phyloP scores from a whole-genome alignment of 2,329 filamentous ascomycete genomes.

The Colletotrichum phormii region DNA sequence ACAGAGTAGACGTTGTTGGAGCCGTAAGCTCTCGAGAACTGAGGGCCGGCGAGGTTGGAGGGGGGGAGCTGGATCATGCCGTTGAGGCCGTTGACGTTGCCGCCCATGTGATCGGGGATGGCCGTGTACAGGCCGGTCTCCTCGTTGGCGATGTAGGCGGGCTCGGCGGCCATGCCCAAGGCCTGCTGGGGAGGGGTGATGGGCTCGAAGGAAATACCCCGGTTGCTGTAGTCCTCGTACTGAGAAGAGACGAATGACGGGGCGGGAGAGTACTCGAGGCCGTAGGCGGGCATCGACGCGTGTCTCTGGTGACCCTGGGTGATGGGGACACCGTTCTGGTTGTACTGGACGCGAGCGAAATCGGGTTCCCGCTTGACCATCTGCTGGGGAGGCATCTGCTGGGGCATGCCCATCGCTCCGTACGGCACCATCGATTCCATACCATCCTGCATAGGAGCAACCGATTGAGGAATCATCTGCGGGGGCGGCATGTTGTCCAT shows the following conservation, averaged over 20 bases:
- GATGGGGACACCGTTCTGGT: slow-evolving; percentile 89
- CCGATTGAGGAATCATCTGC: slow-evolving; percentile 75
- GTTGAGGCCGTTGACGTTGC: slow-evolving; percentile 81
- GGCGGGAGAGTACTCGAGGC: slow-evolving; percentile 95
- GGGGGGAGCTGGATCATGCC: slow-evolving; percentile 92
- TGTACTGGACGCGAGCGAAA: slow-evolving; percentile 85
- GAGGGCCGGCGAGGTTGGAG: slow-evolving; percentile 82
- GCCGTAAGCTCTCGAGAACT: slow-evolving; percentile 81
- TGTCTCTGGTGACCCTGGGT: slow-evolving; percentile 89
- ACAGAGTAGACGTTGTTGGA: slow-evolving; percentile 90
- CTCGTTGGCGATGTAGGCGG: slow-evolving; percentile 97
- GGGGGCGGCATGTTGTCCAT: slow-evolving; percentile 96
- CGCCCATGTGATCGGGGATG: slow-evolving; percentile 85
- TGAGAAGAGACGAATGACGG: slow-evolving; percentile 99
- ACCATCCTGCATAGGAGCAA: slow-evolving; percentile 68
- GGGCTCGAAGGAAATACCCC: slow-evolving; percentile 95
- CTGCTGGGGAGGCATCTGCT: slow-evolving; percentile 56
- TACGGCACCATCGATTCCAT: slow-evolving; percentile 82
- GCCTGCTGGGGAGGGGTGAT: slow-evolving; percentile 95
- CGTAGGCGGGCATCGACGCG: slow-evolving; percentile 97
- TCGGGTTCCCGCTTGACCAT: slow-evolving; percentile 91
- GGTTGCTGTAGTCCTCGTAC: slow-evolving; percentile 97
- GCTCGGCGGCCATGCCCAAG: slow-evolving; percentile 83
- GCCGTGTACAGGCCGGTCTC: slow-evolving; percentile 96
- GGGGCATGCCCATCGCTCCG: slow-evolving; percentile 65